Conservation (phyloP, 352 stramenopile species). For the Thraustochytrium striatum region DNA sequence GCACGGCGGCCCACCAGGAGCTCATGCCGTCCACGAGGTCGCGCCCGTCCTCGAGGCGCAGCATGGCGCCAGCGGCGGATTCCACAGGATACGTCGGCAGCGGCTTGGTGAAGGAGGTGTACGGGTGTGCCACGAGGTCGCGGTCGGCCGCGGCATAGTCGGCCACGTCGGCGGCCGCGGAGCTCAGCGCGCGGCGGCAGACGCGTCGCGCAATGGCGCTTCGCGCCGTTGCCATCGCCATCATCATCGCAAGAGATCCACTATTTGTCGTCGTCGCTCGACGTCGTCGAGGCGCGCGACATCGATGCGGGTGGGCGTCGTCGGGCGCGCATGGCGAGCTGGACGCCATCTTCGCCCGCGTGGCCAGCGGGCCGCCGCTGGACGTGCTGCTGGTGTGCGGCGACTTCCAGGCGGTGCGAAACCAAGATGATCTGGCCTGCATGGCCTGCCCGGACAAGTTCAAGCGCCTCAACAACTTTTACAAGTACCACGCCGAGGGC, state of each 20-base stretch:
- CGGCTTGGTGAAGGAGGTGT: slow-evolving; percentile 61
- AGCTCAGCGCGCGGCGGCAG: not conserved
- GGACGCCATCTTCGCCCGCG: no score
- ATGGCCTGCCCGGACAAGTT: slow-evolving; percentile 94
- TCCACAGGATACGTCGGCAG: slow-evolving; percentile 57
- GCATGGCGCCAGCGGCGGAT: slow-evolving; percentile 51
- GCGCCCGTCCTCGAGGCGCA: slow-evolving; percentile 52
- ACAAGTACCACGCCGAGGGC: slow-evolving; percentile 90
- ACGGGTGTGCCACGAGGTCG: slow-evolving; percentile 63
- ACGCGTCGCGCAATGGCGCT: not conserved
- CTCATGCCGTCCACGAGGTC: slow-evolving; percentile 48
- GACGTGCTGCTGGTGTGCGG: slow-evolving; percentile 95
- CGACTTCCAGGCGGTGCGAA: slow-evolving; percentile 97
- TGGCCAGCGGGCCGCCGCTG: no score
- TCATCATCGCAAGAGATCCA: no score
- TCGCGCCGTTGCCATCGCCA: no score
- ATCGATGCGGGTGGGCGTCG: no score
- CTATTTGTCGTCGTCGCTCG: no score
- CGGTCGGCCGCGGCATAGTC: slow-evolving; percentile 50
- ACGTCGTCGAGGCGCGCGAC: no score
- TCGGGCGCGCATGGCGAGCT: no score
- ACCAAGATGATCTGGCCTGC: slow-evolving; percentile 84
- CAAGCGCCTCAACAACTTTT: slow-evolving; percentile 79
- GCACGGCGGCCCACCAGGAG: slow-evolving; percentile 57
- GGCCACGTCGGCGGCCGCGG: not conserved